Base-by-base conservation (phyloP, 1,284 basidiomycete genomes). In the Pseudozyma pruni region DNA sequence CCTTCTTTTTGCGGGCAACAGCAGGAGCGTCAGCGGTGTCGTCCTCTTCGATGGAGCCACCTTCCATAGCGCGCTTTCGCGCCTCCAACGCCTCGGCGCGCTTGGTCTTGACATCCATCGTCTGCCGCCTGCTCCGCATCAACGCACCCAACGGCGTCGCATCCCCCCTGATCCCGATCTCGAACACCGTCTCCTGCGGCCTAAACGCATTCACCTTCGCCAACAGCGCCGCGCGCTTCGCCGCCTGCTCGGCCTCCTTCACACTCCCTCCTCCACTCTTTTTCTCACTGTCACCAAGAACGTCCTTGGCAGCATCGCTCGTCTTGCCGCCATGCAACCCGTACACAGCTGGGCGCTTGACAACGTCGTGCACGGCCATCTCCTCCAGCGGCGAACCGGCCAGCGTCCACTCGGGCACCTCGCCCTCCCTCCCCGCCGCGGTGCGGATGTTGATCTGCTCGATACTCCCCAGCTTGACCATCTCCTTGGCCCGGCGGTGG, bases 111-210 rank as follows among this genome's bases (percentile, higher is more conserved):
- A 89, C 91, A 25, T 84, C 85, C 70, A 96, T 84, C 8, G 91
- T 90, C 80, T 89, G 90, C 68, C 94, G 86, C 16, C 95, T 86
- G 72, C 92, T 89, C 83, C 91, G 91, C 95, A 98, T 98, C 62
- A 98, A 83, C 19, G 67, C 67, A 34, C 73, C 70, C 17, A 73
- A 51, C 11, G 79, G 78, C 49, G 68, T 70, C 20, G 72, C 86
- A 33, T 89, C 90, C 1, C 90, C 90, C 61, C 90, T 88, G 2
- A 86, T 86, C 0, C 92, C 93, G 22, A 96, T 86, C 83, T 98
- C 95, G 60, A 98, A 90, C 25, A 98, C 90, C 0, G 95, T 98
- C 83, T 98, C 95, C 23, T 86, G 83, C 5, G 95, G 95, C 22
- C 86, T 87, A 85, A 97, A 98, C 4, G 89, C 85, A 72, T 89